phyloP scores from a whole-genome alignment of 1,284 basidiomycete genomes.

The Neolentinus lepideus region DNA sequence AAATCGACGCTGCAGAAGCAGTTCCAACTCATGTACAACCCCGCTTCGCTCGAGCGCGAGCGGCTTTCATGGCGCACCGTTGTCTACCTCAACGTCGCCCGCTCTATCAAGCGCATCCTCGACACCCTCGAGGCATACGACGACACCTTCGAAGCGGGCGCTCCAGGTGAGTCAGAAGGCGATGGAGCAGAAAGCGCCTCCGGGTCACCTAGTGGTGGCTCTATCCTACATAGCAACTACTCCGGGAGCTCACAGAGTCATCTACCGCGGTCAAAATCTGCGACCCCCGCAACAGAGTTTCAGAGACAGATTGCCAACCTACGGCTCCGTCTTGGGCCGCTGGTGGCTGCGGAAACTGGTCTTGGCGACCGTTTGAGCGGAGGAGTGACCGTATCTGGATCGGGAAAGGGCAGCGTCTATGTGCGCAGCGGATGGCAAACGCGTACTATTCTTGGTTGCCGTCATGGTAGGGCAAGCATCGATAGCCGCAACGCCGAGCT shows the following conservation, averaged over 20 bases:
- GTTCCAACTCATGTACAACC: conserved; percentile 81
- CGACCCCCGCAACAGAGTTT: conserved; percentile 17
- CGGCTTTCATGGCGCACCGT: conserved; percentile 78
- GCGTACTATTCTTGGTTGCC: conserved; percentile 34
- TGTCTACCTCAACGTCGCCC: conserved; percentile 76
- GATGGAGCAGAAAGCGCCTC: conserved; percentile 8
- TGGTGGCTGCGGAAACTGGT: conserved; percentile 52
- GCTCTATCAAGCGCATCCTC: conserved; percentile 69
- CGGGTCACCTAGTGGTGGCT: background rate
- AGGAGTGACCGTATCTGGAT: conserved; percentile 61
- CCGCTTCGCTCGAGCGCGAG: conserved; percentile 66
- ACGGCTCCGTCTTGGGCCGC: conserved; percentile 48
- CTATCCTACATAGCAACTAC: conserved; percentile 14
- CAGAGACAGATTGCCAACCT: conserved; percentile 45
- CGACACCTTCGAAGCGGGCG: conserved; percentile 44
- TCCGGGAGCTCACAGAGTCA: conserved; percentile 11
- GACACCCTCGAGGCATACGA: conserved; percentile 61
- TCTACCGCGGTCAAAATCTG: conserved; percentile 6
- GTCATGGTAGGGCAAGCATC: conserved; percentile 15
- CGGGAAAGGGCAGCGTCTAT: conserved; percentile 64
- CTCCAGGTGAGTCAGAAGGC: background rate
- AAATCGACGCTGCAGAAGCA: conserved; percentile 81
- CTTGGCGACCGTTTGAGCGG: conserved; percentile 68
- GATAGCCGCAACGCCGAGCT: conserved; percentile 6
- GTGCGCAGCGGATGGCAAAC: conserved; percentile 78